Base-by-base conservation (phyloP, 768 basidiomycete genomes). In the Chalciporus piperatus region DNA sequence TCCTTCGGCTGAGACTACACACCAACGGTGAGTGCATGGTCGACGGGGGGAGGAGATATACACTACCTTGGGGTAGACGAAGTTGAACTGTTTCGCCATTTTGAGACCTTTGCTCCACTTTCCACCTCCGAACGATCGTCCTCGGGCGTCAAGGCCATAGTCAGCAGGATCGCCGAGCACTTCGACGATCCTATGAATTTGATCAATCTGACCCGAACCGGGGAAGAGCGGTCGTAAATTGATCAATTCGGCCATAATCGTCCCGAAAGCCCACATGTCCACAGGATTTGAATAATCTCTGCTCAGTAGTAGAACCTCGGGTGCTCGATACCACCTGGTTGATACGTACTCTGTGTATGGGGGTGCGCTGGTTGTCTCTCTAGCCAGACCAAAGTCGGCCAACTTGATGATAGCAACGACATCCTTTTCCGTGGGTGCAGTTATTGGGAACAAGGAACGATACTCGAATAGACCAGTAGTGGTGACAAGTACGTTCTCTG, bases 291-390 rank as follows among this genome's bases (percentile, higher is more conserved):
- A 95, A 65, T 99, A 99, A 68, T 98, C 89, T 50, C 85, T 81
- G 62, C 91, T 92, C 54, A 92, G 78, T 37, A 99, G 79, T 27
- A 99, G 77, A 16, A 99, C 94, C 69, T 99, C 97, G 14, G 97
- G 97, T 0, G 97, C 97, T 51, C 97, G 90, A 71, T 99, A 99
- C 97, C 97, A 99, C 37, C 97, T 80, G n/a, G 97, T 99, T 19
- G 94, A 90, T 35, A 99, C 97, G 65, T 99, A 98, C 74, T 98
- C 97, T 23, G 97, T 98, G 67, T 98, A 99, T 0, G 97, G 97
- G 1, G 97, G 97, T 49, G 76, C 70, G 59, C 91, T 92, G 48
- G 75, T 77, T 4, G 89, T 97, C 68, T 96, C 92, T 42, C 95
- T 76, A 13, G 97, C 97, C 47, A 99, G 82, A 51, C 97, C 97